Evolutionary conservation across 306 rosid genomes (phyloP), one percentile per base, ranked within the genome.

Genomic region (Carpinus viminea): DNA sequence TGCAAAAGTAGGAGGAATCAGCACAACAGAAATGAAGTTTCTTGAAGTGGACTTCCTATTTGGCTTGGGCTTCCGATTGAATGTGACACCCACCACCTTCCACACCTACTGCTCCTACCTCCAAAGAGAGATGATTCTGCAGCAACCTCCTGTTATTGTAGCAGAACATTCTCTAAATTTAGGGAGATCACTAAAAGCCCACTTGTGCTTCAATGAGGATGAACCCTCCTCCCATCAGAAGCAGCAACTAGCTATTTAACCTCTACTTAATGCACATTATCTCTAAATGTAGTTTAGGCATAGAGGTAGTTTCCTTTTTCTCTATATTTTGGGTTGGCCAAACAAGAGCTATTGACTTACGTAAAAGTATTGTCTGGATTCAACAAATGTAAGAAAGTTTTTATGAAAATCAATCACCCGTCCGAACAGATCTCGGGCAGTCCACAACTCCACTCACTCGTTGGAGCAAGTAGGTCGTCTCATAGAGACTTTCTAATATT

Each of bases 1-100:
- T 87, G 99, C 99, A 83, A 95, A 91, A 89, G 93, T 95, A 60
- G 99, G 99, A 83, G 98, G 99, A 73, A 93, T 95, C 66, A 93
- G 96, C 80, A 95, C 94, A 68, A 73, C 65, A 41, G 99, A 95
- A 85, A 95, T 95, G 93, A 95, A 95, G 73, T 90, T 90, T 85
- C 97, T 95, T 61, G 99, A 96, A 72, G 85, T 96, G 83, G 99
- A 96, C 59, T 92, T 96, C 69, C 74, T 96, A 57, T 96, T 96
- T 88, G 99, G 94, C 36, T 84, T 96, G 86, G 89, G 98, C 2
- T 96, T 96, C 78, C 81, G 87, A 78, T 83, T 93, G 76, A 96
- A 96, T 83, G 96, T 96, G 55, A 91, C 97, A 17, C 93, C 97
- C 59, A 68, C 82, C 53, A 89, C 93, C 18, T 96, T 91, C 88